phyloP scores from a whole-genome alignment of 257 asterid species.

The Mentha longifolia region DNA sequence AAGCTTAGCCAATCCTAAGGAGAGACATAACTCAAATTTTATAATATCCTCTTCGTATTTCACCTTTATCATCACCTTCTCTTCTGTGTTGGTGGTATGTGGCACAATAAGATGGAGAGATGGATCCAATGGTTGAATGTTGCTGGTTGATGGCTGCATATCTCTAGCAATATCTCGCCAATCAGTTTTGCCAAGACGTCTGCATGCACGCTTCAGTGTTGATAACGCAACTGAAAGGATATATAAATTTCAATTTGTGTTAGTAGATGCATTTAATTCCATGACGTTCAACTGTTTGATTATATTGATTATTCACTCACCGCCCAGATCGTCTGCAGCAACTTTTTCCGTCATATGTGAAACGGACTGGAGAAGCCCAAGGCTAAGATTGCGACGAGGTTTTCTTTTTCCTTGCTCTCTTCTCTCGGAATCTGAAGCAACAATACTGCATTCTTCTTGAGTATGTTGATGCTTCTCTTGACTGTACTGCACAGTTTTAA shows the following conservation, averaged over 20 bases:
- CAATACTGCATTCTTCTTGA: not conserved
- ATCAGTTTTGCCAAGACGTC: conserved; percentile 19
- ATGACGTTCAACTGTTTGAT: no score
- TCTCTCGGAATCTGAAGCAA: no score
- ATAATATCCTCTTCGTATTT: conserved; percentile 16
- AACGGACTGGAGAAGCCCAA: conserved; percentile 30
- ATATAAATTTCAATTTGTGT: no score
- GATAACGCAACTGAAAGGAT: no score
- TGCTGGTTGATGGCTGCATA: not conserved
- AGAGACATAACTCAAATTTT: conserved; percentile 17
- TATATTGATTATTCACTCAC: not conserved
- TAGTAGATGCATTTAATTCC: no score
- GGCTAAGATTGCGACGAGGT: not conserved
- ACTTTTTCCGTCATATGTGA: conserved; percentile 13
- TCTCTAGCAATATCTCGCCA: conserved; percentile 3
- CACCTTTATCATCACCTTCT: conserved; percentile 24
- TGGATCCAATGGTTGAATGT: no score
- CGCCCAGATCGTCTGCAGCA: conserved; percentile 22
- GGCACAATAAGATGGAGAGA: no score
- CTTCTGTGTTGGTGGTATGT: no score
- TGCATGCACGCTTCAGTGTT: conserved; percentile 35
- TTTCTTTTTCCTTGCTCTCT: not conserved
- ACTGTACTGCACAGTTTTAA: no score
- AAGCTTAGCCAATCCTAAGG: conserved; percentile 18
- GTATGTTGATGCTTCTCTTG: no score